Conservation (phyloP, 2,329 filamentous ascomycete species). For the Colletotrichum eremochloae region DNA sequence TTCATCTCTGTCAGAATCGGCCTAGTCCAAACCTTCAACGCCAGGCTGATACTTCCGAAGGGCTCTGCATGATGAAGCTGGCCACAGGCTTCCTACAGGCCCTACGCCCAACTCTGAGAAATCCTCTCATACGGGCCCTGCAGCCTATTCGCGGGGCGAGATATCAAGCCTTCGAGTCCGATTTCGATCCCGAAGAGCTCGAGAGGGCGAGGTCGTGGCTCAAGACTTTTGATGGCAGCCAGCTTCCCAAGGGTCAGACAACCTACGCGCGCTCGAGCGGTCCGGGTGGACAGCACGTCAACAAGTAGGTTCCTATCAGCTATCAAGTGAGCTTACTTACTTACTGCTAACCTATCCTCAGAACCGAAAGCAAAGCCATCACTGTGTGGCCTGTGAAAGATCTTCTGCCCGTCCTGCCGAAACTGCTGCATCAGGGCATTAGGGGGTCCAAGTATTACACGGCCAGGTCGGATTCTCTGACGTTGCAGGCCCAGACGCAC, state of each 20-base stretch:
- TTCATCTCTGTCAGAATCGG: neutral
- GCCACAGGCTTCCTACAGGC: slow-evolving; percentile 1
- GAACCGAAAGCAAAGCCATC: slow-evolving; percentile 71
- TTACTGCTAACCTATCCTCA: slow-evolving; percentile 46
- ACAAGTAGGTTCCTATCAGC: slow-evolving; percentile 62
- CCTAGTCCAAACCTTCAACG: neutral
- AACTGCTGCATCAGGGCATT: slow-evolving; percentile 60
- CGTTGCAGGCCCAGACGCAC: slow-evolving; percentile 68
- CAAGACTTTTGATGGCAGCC: slow-evolving; percentile 56
- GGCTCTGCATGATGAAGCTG: slow-evolving; percentile 14
- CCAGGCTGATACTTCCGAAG: no score
- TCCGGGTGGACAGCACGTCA: slow-evolving; percentile 73
- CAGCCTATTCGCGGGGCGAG: slow-evolving; percentile 44
- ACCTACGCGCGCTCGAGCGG: slow-evolving; percentile 71
- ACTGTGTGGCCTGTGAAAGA: slow-evolving; percentile 65
- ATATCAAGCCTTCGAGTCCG: slow-evolving; percentile 63
- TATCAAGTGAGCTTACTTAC: no score
- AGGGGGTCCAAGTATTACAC: slow-evolving; percentile 69
- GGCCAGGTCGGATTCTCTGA: slow-evolving; percentile 63
- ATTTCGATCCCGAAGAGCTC: slow-evolving; percentile 64
- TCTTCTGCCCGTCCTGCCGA: slow-evolving; percentile 60
- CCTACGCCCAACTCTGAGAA: slow-evolving; percentile 1
- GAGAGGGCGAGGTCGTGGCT: slow-evolving; percentile 67
- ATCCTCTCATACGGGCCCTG: slow-evolving; percentile 10
- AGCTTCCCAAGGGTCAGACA: slow-evolving; percentile 65